Evolutionary conservation across 805 yeast genomes (phyloP), one percentile per base, ranked within the genome.

Genomic region (Sugiyamaella americana): DNA sequence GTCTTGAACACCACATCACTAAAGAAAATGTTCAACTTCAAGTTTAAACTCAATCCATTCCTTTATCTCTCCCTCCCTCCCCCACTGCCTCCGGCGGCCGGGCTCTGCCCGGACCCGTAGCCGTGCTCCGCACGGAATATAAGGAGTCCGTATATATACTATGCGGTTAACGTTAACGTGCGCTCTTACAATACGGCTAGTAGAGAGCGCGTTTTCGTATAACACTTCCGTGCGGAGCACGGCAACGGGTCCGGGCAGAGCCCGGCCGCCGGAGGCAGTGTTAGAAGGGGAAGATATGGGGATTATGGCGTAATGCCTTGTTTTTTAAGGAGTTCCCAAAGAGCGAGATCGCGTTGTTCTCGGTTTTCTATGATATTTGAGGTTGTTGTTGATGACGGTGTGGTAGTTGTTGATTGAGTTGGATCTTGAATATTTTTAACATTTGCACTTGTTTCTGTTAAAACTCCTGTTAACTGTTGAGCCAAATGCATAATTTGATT

Each of bases 21-120:
- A 66, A 74, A 40, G 87, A 82, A 59, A 78, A 76, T 58, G 93
- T 86, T 48, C 79, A 85, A 58, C 77, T 93, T 64, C 79, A 79
- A 58, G 98, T 91, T 59, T 93, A 72, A 63, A n/a, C 19, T 13
- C 5, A 38, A 16, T 16, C 21, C 38, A 13, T 6, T 16, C 21
- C 20, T 19, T 21, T 38, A 38, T n/a, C n/a, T n/a, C n/a, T n/a
- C n/a, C n/a, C 40, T 37, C 18, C 11, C 22, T 37, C 11, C n/a
- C n/a, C n/a, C n/a, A n/a, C 32, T 26, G 13, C 32, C 32, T 26
- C 32, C 32, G 32, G 32, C 13, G 32, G 32, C 32, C 13, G 32
- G 32, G 32, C 32, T 26, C 32, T 26, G 32, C 32, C 32, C 32
- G 32, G 13, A 8, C 32, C 32, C 32, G 32, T 26, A 26, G 32